Conservation (phyloP, 2,329 filamentous ascomycete genomes). For the Volutella citrinella region DNA sequence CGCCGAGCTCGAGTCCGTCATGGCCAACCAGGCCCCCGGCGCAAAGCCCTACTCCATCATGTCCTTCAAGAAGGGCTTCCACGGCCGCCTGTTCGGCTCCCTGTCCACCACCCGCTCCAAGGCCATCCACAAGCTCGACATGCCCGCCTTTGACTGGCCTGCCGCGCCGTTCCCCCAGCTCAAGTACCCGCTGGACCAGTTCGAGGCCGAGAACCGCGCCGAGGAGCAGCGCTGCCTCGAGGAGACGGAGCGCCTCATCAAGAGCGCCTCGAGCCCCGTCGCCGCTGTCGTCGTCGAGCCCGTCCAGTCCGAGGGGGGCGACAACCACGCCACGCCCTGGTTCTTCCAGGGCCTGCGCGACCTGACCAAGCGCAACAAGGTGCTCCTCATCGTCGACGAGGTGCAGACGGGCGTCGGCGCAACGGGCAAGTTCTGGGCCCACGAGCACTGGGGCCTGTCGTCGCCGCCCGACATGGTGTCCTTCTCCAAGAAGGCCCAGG, state of each 20-base stretch:
- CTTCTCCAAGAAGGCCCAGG: slow-evolving; percentile 91
- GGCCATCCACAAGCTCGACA: slow-evolving; percentile 90
- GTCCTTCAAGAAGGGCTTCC: slow-evolving; percentile 82
- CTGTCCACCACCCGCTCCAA: slow-evolving; percentile 86
- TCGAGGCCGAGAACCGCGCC: slow-evolving; percentile 71
- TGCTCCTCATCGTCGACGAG: slow-evolving; percentile 87
- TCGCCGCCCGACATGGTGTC: slow-evolving; percentile 86
- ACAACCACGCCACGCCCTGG: slow-evolving; percentile 82
- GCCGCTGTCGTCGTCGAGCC: slow-evolving; percentile 82
- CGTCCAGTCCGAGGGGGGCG: slow-evolving; percentile 86
- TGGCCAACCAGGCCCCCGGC: slow-evolving; percentile 76
- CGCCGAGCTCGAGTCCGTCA: slow-evolving; percentile 68
- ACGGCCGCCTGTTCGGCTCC: slow-evolving; percentile 82
- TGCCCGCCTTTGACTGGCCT: slow-evolving; percentile 93
- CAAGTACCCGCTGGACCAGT: slow-evolving; percentile 79
- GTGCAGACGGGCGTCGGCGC: slow-evolving; percentile 89
- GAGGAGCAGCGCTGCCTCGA: slow-evolving; percentile 77
- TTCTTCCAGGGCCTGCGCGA: slow-evolving; percentile 83
- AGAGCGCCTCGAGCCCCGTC: slow-evolving; percentile 71
- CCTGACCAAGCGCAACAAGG: slow-evolving; percentile 69
- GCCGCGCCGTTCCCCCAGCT: slow-evolving; percentile 79
- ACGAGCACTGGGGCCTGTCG: slow-evolving; percentile 83
- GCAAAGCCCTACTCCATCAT: slow-evolving; percentile 75
- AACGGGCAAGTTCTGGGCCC: slow-evolving; percentile 90
- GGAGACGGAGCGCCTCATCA: slow-evolving; percentile 77